Evolutionary conservation across 441 rosid genomes (phyloP), one percentile per base, ranked within the genome.

Genomic region (Populus hybrid): DNA sequence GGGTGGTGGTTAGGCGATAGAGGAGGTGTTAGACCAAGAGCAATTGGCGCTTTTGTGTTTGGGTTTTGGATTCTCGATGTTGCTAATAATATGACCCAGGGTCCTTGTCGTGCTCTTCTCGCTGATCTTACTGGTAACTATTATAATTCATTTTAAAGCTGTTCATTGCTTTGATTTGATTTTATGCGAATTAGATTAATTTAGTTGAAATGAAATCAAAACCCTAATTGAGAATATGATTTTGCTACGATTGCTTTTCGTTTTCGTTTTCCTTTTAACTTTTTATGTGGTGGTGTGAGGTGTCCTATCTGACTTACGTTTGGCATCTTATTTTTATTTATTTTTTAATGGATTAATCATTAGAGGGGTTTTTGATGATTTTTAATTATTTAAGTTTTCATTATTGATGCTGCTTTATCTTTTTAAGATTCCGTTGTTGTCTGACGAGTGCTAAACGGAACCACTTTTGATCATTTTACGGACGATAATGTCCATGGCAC

Each of bases 21-120:
- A 40, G 93, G 82, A 28, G 65, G 70, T 61, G 77, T 69, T 57
- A 78, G 81, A 82, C 92, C 95, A 26, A 83, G 98, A 72, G 99
- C 99, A 26, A 83, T 93, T 32, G 91, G 77, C 28, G 91, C 83
- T 32, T 94, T 94, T 75, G 89, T 96, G 42, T 82, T 96, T 38
- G 99, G 98, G 72, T 94, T 96, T 82, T 96, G 98, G 99, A 90
- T 94, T 61, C 97, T 96, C 30, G 97, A 96, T 78, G 88, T 94
- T 3, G 98, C 98, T 65, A 96, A 96, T 82, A 96, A 96, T 69
- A 86, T 86, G 91, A 94, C 98, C 83, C 98, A 94, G 63, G 99
- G 98, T 75, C 98, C 98, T 54, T 94, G 98, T 73, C 82, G 98
- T 85, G 99, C 99, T 81, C 90, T 96, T 67, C 98, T 96, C 5